Evolutionary conservation across 345 rosid species (phyloP).

Genomic region (Odontarrhena argentea): DNA sequence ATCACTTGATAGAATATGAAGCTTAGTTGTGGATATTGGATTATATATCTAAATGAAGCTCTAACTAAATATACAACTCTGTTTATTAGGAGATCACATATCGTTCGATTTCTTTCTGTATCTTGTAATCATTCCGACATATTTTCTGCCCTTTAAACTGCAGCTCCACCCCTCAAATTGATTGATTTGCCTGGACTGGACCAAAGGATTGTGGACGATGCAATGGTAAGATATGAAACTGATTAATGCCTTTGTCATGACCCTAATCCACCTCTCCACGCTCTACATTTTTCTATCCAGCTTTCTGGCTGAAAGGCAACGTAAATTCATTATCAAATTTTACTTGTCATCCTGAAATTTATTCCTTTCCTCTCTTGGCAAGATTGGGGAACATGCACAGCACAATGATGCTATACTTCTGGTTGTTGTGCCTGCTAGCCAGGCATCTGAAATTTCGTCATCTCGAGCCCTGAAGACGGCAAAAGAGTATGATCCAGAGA

Average conservation of each 20-base stretch:
- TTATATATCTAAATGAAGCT: constrained; percentile 13
- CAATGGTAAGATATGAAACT: constrained; percentile 60
- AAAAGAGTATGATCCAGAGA: constrained; percentile 85
- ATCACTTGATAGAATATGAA: neutral
- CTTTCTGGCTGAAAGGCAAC: constrained; percentile 21
- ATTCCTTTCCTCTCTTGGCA: constrained; percentile 24
- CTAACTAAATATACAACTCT: constrained; percentile 5
- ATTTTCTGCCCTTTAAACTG: constrained; percentile 26
- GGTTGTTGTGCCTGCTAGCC: constrained; percentile 84
- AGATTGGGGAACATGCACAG: constrained; percentile 76
- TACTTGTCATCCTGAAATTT: constrained; percentile 16
- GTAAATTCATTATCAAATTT: constrained; percentile 18
- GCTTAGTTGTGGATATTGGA: constrained; percentile 11
- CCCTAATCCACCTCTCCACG: constrained; percentile 6
- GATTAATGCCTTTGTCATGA: constrained; percentile 16
- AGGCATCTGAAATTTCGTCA: constrained; percentile 88
- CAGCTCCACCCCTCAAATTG: constrained; percentile 94
- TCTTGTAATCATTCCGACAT: constrained; percentile 20
- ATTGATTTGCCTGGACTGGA: constrained; percentile 96
- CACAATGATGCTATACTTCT: constrained; percentile 92
- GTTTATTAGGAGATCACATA: constrained; percentile 9
- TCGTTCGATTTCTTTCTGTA: constrained; percentile 1
- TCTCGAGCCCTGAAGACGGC: constrained; percentile 84
- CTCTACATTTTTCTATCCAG: neutral
- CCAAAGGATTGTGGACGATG: constrained; percentile 86